Conservation (phyloP, 805 yeast species). For the Henningerozyma blattae region DNA sequence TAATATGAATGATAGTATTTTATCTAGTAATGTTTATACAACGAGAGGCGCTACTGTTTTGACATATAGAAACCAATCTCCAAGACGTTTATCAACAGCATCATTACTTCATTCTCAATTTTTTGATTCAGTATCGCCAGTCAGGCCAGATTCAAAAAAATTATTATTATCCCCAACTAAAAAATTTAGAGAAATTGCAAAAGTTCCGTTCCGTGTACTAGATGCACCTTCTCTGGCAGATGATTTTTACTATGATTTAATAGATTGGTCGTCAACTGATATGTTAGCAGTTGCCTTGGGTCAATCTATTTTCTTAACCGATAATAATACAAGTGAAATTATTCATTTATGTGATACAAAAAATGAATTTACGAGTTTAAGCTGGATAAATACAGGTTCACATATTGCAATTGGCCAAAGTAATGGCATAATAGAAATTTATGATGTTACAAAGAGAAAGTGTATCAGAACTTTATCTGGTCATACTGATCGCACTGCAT, state of each 20-base stretch:
- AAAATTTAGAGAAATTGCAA: slow-evolving; percentile 64
- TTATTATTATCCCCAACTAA: slow-evolving; percentile 72
- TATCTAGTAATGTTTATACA: too few species aligned
- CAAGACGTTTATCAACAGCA: slow-evolving; percentile 46
- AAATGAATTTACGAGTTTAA: slow-evolving; percentile 70
- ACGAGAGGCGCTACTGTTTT: slow-evolving; percentile 46
- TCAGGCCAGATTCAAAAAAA: slow-evolving; percentile 76
- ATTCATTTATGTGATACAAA: slow-evolving; percentile 65
- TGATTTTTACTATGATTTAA: slow-evolving; percentile 81
- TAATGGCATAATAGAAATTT: slow-evolving; percentile 80
- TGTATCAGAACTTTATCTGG: slow-evolving; percentile 90
- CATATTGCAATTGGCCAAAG: slow-evolving; percentile 89
- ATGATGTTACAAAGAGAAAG: slow-evolving; percentile 78
- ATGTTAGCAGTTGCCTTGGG: slow-evolving; percentile 84
- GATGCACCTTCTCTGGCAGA: slow-evolving; percentile 95
- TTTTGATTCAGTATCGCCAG: slow-evolving; percentile 63
- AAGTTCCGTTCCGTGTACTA: slow-evolving; percentile 81
- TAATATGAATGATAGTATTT: background rate
- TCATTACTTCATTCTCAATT: slow-evolving; percentile 58
- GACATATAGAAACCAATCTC: slow-evolving; percentile 63
- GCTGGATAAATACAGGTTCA: slow-evolving; percentile 92
- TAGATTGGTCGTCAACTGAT: slow-evolving; percentile 93
- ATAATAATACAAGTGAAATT: slow-evolving; percentile 75
- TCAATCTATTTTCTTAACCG: slow-evolving; percentile 81
- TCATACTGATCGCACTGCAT: slow-evolving; percentile 71